A percentile compares a stretch with the other conserved stretches of the same genome.
Conservation (phyloP, 1,139 yeast genomes). For the Kazachstania sp. region DNA sequence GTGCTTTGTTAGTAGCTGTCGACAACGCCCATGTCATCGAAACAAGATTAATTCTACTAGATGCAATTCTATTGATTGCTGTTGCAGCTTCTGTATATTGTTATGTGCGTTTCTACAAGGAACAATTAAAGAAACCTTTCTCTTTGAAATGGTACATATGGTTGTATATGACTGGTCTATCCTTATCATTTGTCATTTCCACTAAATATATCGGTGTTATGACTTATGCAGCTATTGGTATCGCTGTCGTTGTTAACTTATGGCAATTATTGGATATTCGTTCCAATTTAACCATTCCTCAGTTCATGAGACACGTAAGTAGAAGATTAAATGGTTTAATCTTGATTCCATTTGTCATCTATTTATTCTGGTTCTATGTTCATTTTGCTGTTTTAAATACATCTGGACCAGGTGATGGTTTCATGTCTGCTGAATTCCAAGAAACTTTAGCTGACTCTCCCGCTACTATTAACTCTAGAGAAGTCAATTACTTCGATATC, state of each 20-base stretch:
- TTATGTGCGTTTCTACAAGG: slow-evolving; percentile 72
- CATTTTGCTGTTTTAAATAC: slow-evolving; percentile 73
- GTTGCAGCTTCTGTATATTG: slow-evolving; percentile 72
- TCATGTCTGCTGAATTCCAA: slow-evolving; percentile 91
- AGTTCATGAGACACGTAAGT: slow-evolving; percentile 58
- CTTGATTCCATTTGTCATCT: slow-evolving; percentile 71
- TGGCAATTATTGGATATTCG: slow-evolving; percentile 76
- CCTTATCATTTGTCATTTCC: slow-evolving; percentile 82
- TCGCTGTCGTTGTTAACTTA: slow-evolving; percentile 75
- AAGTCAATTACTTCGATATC: slow-evolving; percentile 65
- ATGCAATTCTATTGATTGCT: slow-evolving; percentile 76
- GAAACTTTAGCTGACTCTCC: slow-evolving; percentile 82
- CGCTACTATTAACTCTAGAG: slow-evolving; percentile 60
- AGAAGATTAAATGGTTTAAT: slow-evolving; percentile 71
- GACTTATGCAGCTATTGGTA: slow-evolving; percentile 79
- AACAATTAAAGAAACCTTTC: slow-evolving; percentile 55
- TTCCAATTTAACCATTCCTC: slow-evolving; percentile 55
- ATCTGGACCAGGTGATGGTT: slow-evolving; percentile 93
- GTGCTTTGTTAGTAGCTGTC: slow-evolving; percentile 73
- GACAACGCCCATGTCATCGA: slow-evolving; percentile 92
- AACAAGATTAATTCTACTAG: slow-evolving; percentile 81
- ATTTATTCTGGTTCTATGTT: slow-evolving; percentile 86
- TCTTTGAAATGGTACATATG: slow-evolving; percentile 75
- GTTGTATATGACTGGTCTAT: slow-evolving; percentile 74
- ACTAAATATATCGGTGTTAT: slow-evolving; percentile 94